These are phyloP conservation scores for Apiotrichum brassicae DNA, from an alignment of 1,284 basidiomycete species.

Conservation along the genomic window DNA sequence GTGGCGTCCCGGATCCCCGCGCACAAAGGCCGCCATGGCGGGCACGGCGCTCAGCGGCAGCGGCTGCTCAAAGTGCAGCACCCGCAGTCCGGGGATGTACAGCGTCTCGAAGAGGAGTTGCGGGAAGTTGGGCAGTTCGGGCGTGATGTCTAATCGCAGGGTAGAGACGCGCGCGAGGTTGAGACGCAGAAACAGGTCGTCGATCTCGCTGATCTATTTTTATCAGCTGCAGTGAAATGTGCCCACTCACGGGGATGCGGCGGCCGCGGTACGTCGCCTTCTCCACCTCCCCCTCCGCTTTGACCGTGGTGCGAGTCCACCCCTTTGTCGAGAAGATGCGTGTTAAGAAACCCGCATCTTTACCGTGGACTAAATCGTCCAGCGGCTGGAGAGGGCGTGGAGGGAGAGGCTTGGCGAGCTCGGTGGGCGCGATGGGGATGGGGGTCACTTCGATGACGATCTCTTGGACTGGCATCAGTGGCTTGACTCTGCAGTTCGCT, in stretches of 20 bases:
- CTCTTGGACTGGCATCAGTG: neutral
- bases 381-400: neutral
- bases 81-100: neutral
- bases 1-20: neutral
- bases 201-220: neutral
- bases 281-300: neutral
- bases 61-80: neutral
- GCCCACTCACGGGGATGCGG: neutral
- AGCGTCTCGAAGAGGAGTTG: neutral
- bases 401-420: too few species aligned
- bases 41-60: neutral
- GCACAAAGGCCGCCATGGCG: neutral
- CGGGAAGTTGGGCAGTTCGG: neutral
- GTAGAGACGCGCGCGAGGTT: neutral
- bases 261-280: neutral
- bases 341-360: neutral
- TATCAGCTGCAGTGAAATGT: neutral
- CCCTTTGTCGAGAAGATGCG: neutral
- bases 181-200: conserved; percentile 2
- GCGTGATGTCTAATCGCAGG: neutral
- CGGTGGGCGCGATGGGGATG: neutral
- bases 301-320: neutral
- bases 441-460: neutral
- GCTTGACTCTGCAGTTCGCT: too few species aligned
- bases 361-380: neutral